Evolutionary conservation across 768 basidiomycete species (phyloP).

Genomic region (Agaricus sinodeliciosus): DNA sequence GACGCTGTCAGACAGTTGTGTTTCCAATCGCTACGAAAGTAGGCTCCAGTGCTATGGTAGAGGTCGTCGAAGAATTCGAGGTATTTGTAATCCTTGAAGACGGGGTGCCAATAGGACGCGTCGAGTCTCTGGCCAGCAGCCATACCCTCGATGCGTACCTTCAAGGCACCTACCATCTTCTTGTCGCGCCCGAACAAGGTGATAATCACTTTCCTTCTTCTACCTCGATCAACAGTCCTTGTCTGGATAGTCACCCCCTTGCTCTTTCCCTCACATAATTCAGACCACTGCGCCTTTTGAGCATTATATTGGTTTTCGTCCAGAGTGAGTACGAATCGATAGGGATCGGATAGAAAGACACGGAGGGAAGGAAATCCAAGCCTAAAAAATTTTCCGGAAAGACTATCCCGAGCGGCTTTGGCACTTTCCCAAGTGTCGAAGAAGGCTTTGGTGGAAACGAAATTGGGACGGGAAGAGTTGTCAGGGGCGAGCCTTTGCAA

Average conservation of each 20-base stretch:
- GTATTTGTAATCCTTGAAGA: slow-evolving; percentile 23
- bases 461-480: neutral
- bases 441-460: slow-evolving; percentile 27
- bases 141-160: slow-evolving; percentile 53
- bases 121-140: slow-evolving; percentile 43
- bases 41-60: slow-evolving; percentile 29
- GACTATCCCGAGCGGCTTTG: slow-evolving; percentile 27
- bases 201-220: slow-evolving; percentile 26
- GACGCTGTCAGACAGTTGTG: slow-evolving; percentile 37
- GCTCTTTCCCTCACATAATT: slow-evolving; percentile 31
- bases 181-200: slow-evolving; percentile 45
- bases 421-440: slow-evolving; percentile 47
- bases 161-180: slow-evolving; percentile 47
- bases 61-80: slow-evolving; percentile 30
- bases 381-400: slow-evolving; percentile 25
- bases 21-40: slow-evolving; percentile 40
- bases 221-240: slow-evolving; percentile 23
- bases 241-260: slow-evolving; percentile 15
- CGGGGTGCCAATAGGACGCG: slow-evolving; percentile 42
- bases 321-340: slow-evolving; percentile 45
- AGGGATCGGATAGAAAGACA: slow-evolving; percentile 38
- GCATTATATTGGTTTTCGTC: slow-evolving; percentile 42
- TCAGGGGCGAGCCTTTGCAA: slow-evolving; percentile 6
- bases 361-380: slow-evolving; percentile 27
- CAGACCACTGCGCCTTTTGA: slow-evolving; percentile 44